These are phyloP conservation scores for Fusarium sp. DNA, from an alignment of 2,329 filamentous ascomycete species.

Conservation along the genomic window DNA sequence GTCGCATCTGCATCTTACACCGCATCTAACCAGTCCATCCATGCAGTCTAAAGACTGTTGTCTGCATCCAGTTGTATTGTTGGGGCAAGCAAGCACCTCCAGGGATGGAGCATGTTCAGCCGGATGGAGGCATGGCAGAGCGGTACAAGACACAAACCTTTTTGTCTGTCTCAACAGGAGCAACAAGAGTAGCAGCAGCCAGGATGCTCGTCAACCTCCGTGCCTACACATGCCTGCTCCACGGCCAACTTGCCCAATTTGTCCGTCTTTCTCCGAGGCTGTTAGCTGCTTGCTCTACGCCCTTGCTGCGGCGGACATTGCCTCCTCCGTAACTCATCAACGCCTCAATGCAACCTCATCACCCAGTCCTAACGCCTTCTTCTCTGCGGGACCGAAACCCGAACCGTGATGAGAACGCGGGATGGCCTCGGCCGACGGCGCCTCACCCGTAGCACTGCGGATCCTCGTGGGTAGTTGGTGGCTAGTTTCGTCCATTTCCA, in stretches of 20 bases:
- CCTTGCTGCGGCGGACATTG: slow-evolving; percentile 5
- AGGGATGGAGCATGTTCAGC: slow-evolving; percentile 13
- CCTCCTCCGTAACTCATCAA: neutral
- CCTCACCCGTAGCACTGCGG: slow-evolving; percentile 26
- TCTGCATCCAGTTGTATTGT: slow-evolving; percentile 5
- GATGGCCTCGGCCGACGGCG: slow-evolving; percentile 15
- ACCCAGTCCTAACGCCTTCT: slow-evolving; percentile 6
- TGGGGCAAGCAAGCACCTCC: slow-evolving; percentile 7
- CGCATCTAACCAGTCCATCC: slow-evolving; percentile 5
- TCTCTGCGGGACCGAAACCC: slow-evolving; percentile 5
- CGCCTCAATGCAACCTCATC: slow-evolving; percentile 3
- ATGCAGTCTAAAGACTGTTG: neutral
- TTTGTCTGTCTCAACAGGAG: neutral
- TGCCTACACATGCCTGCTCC: neutral
- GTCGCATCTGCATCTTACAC: slow-evolving; percentile 26
- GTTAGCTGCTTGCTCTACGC: neutral
- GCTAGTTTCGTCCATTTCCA: slow-evolving; percentile 20
- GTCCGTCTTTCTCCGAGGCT: neutral
- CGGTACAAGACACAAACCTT: neutral
- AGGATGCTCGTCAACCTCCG: slow-evolving; percentile 6
- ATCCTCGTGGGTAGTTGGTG: slow-evolving; percentile 8
- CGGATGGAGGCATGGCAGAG: slow-evolving; percentile 17
- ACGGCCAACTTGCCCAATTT: neutral
- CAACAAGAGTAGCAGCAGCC: neutral
- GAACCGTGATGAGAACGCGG: slow-evolving; percentile 15